Evolutionary conservation across 257 asterid genomes (phyloP).

Genomic region (Fraxinus americana): DNA sequence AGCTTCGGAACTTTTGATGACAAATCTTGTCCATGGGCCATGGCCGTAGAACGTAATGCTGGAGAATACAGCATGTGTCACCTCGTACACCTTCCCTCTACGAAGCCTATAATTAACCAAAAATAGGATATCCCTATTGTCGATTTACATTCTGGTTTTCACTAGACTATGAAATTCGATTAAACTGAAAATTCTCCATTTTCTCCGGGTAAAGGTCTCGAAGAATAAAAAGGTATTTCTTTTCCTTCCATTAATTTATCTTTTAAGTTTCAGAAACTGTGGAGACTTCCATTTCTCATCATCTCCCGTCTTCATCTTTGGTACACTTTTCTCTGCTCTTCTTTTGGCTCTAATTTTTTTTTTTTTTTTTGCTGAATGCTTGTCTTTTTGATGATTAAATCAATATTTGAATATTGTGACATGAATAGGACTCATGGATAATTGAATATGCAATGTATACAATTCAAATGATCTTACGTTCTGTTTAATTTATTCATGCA

Average conservation of each 20-base stretch:
- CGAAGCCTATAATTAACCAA: too few relatives aligned
- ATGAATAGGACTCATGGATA: neutral
- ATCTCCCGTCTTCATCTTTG: conserved; percentile 29
- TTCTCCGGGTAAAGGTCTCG: conserved; percentile 25
- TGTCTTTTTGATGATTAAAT: neutral
- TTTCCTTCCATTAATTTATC: neutral
- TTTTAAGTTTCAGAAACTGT: conserved; percentile 17
- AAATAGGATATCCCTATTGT: too few relatives aligned
- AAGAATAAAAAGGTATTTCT: conserved; percentile 11
- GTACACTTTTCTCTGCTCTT: conserved; percentile 10
- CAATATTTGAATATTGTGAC: neutral
- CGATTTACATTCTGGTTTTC: too few relatives aligned
- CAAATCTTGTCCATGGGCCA: too few relatives aligned
- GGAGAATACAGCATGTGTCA: too few relatives aligned
- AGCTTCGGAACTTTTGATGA: too few relatives aligned
- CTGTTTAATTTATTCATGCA: neutral
- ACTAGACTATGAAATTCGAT: neutral
- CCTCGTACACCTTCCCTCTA: too few relatives aligned
- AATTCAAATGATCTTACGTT: neutral
- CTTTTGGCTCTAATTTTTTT: neutral
- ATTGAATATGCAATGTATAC: neutral
- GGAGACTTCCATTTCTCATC: conserved; percentile 18
- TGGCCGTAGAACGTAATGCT: too few relatives aligned
- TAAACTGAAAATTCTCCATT: conserved; percentile 28
- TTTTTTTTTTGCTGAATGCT: neutral